Conservation (phyloP, 2,329 filamentous ascomycete genomes). For the Penicillium decumbens region DNA sequence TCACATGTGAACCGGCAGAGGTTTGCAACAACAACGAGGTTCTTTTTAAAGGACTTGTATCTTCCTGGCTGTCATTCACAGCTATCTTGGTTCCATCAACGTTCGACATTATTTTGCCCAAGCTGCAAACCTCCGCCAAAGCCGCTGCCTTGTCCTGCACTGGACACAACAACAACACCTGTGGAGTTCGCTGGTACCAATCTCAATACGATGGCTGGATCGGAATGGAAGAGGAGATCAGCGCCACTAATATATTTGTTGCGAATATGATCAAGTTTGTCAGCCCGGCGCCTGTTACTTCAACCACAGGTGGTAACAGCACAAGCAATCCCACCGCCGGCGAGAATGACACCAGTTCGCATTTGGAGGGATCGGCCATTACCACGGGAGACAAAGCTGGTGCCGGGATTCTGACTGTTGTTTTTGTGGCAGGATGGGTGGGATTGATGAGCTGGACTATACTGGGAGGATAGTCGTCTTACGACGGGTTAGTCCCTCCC, state of each 20-base stretch:
- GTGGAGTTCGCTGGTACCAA: constrained; percentile 59
- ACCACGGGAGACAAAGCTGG: constrained; percentile 36
- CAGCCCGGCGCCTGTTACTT: constrained; percentile 42
- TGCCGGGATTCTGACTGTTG: constrained; percentile 36
- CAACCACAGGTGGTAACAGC: constrained; percentile 54
- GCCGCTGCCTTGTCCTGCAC: constrained; percentile 61
- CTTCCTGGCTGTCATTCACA: constrained; percentile 60
- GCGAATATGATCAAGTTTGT: constrained; percentile 51
- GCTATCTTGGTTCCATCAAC: constrained; percentile 61
- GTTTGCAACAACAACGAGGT: constrained; percentile 54
- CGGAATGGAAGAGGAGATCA: constrained; percentile 57
- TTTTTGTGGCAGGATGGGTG: constrained; percentile 28
- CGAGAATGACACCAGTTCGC: constrained; percentile 7
- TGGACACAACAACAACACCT: constrained; percentile 39
- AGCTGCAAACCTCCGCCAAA: constrained; percentile 54
- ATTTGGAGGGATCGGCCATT: constrained; percentile 5
- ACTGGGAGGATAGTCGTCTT: constrained; percentile 18
- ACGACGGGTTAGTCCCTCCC: background rate
- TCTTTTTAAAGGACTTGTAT: constrained; percentile 70
- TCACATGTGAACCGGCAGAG: constrained; percentile 57
- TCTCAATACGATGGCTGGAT: constrained; percentile 51
- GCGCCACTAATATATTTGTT: constrained; percentile 59
- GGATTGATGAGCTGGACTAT: constrained; percentile 33
- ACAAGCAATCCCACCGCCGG: constrained; percentile 39
- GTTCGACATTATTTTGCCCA: constrained; percentile 51